phyloP scores from a whole-genome alignment of 2,329 filamentous ascomycete genomes.

The Colletotrichum lentis region DNA sequence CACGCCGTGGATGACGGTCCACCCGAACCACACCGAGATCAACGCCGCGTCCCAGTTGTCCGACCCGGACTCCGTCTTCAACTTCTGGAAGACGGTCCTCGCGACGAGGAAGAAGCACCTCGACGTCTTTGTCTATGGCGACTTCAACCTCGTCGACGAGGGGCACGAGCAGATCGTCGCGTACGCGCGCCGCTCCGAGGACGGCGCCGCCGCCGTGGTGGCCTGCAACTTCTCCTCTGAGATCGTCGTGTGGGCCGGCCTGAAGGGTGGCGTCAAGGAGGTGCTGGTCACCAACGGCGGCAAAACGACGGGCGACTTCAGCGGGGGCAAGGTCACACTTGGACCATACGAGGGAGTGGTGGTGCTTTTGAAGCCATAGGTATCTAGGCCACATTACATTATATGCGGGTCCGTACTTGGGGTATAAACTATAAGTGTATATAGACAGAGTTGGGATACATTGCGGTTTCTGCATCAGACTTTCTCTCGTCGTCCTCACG shows the following conservation, averaged over 20 bases:
- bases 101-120: slow-evolving; percentile 65
- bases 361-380: slow-evolving; percentile 43
- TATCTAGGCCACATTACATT: too few species aligned
- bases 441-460: slow-evolving; percentile 7
- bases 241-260: slow-evolving; percentile 45
- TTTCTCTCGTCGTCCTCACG: not conserved
- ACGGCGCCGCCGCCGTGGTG: slow-evolving; percentile 47
- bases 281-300: slow-evolving; percentile 48
- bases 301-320: slow-evolving; percentile 44
- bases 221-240: slow-evolving; percentile 52
- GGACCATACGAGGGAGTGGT: slow-evolving; percentile 50
- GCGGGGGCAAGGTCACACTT: slow-evolving; percentile 43
- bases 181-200: slow-evolving; percentile 47
- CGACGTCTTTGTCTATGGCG: slow-evolving; percentile 73
- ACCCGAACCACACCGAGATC: slow-evolving; percentile 67
- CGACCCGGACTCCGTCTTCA: slow-evolving; percentile 61
- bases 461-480: not conserved
- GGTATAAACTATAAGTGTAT: not conserved
- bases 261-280: slow-evolving; percentile 44
- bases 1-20: slow-evolving; percentile 75
- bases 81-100: slow-evolving; percentile 70
- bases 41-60: slow-evolving; percentile 67
- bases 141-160: slow-evolving; percentile 53
- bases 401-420: not conserved
- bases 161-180: slow-evolving; percentile 50